Base-by-base conservation (phyloP, 768 basidiomycete species). In the Mycena vitilis region DNA sequence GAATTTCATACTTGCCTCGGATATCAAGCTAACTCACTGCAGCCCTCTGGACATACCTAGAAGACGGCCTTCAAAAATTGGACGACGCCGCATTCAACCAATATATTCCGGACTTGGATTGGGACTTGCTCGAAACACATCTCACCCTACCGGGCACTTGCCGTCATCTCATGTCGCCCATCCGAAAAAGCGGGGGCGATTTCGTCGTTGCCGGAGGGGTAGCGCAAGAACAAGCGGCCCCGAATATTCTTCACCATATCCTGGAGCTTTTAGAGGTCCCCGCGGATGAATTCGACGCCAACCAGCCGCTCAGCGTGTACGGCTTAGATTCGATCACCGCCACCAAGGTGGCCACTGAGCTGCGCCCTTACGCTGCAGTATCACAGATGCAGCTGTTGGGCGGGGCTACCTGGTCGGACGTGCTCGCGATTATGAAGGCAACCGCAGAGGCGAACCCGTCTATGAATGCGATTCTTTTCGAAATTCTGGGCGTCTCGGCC, bases 401-500 rank as follows among this genome's bases (percentile, higher is more conserved):
- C 2, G 64, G 56, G 2, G 48, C 15, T 7, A 58, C 56, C 25
- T 65, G 64, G 64, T 40, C 64, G 5, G 57, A 65, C 5, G 30
- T 30, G 30, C 30, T 30, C 30, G 30, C 30, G 10, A 25, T 65
- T 9, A 20, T 10, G 20, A 12, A 20, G 18, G 47, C 47, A 22
- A 20, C 40, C 4, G 12, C 16, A 11, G 38, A n/a, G 8, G 45
- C 4, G 16, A n/a, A 8, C 45, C 7, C 8, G 8, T 54, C 52
- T 2, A 34, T 20, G 7, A 37, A 30, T 2, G 12, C 11, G 2
- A 65, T 73, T 22, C 66, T 76, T 30, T 68, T 73, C 11, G 53
- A 61, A 4, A 53, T 71, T 23, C 40, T 80, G 2, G 75, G 73
- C 45, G 60, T 80, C n/a, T 49, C 71, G 6, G 30, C 49, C 2